phyloP scores from a whole-genome alignment of 2,329 filamentous ascomycete species.

The Lecanicillium sp. region DNA sequence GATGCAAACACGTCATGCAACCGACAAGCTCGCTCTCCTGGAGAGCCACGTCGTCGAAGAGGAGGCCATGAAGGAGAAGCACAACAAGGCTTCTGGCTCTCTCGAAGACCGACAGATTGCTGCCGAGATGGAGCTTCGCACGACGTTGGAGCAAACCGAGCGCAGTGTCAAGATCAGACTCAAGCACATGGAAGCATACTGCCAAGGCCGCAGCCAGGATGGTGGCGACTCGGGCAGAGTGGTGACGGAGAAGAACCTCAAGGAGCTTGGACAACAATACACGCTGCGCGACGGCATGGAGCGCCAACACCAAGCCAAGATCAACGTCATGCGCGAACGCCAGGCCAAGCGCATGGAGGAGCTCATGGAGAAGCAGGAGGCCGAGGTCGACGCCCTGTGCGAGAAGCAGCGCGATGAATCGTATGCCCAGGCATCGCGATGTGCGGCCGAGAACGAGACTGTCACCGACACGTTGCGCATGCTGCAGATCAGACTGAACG shows the following conservation, averaged over 20 bases:
- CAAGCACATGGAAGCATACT: slow-evolving; percentile 63
- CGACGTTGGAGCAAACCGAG: slow-evolving; percentile 50
- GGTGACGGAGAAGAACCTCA: slow-evolving; percentile 54
- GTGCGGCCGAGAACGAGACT: slow-evolving; percentile 44
- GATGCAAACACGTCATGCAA: slow-evolving; percentile 46
- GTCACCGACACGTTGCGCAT: slow-evolving; percentile 39
- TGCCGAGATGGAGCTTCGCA: slow-evolving; percentile 54
- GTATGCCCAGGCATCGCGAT: slow-evolving; percentile 40
- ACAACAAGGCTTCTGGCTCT: slow-evolving; percentile 45
- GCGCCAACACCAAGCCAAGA: slow-evolving; percentile 52
- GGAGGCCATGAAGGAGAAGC: slow-evolving; percentile 49
- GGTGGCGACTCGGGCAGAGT: slow-evolving; percentile 36
- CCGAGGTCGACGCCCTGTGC: slow-evolving; percentile 41
- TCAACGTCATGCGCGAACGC: slow-evolving; percentile 60
- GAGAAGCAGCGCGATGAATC: slow-evolving; percentile 42
- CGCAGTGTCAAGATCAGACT: slow-evolving; percentile 51
- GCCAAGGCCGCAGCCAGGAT: slow-evolving; percentile 40
- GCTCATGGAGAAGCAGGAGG: slow-evolving; percentile 47
- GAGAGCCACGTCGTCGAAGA: slow-evolving; percentile 43
- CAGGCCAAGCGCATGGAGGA: slow-evolving; percentile 58
- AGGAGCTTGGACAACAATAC: slow-evolving; percentile 56
- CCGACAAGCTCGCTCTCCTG: slow-evolving; percentile 39
- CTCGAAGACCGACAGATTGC: slow-evolving; percentile 57
- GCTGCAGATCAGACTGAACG: slow-evolving; percentile 38
- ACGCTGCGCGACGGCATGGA: slow-evolving; percentile 54